Percentiles rank a stretch among this genome's conserved stretches.
phyloP scores from a whole-genome alignment of 2,329 filamentous ascomycete genomes.

The Madurella mycetomatis region DNA sequence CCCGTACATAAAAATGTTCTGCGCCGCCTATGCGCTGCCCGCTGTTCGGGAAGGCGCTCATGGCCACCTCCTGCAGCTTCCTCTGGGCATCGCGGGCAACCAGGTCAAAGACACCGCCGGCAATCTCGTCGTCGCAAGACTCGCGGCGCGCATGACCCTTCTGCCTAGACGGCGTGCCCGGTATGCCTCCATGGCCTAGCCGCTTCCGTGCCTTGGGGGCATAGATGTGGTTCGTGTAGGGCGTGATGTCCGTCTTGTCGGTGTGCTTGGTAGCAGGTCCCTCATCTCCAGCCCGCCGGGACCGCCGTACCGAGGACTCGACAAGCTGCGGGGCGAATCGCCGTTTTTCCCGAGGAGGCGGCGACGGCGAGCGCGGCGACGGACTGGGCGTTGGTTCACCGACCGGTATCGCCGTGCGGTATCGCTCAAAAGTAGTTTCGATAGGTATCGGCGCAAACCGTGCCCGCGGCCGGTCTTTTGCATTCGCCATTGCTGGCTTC shows the following conservation, averaged over 20 bases:
- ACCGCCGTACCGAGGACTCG: constrained; percentile 66
- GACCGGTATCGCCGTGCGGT: constrained; percentile 41
- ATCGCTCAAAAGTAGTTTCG: constrained; percentile 64
- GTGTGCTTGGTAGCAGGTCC: constrained; percentile 58
- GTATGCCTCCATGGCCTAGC: constrained; percentile 33
- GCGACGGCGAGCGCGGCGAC: constrained; percentile 48
- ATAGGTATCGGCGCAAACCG: constrained; percentile 67
- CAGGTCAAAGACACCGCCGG: constrained; percentile 72
- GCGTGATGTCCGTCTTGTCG: constrained; percentile 69
- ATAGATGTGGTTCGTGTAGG: constrained; percentile 59
- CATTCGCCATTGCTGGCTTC: constrained; percentile 33
- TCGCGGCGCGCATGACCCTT: constrained; percentile 53
- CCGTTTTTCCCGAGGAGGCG: constrained; percentile 37
- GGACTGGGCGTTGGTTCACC: constrained; percentile 54
- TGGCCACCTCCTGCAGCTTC: constrained; percentile 71
- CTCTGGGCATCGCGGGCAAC: constrained; percentile 76
- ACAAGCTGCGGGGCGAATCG: constrained; percentile 75
- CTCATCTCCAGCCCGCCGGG: constrained; percentile 61
- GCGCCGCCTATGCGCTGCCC: constrained; percentile 64
- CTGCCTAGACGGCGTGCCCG: constrained; percentile 28
- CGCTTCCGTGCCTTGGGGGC: constrained; percentile 43
- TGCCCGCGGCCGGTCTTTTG: constrained; percentile 42
- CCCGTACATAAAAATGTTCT: constrained; percentile 65
- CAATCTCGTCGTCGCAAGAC: constrained; percentile 70
- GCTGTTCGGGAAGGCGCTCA: constrained; percentile 73